Base-by-base conservation (phyloP, 2,329 filamentous ascomycete species). In the Xylaria polymorpha region DNA sequence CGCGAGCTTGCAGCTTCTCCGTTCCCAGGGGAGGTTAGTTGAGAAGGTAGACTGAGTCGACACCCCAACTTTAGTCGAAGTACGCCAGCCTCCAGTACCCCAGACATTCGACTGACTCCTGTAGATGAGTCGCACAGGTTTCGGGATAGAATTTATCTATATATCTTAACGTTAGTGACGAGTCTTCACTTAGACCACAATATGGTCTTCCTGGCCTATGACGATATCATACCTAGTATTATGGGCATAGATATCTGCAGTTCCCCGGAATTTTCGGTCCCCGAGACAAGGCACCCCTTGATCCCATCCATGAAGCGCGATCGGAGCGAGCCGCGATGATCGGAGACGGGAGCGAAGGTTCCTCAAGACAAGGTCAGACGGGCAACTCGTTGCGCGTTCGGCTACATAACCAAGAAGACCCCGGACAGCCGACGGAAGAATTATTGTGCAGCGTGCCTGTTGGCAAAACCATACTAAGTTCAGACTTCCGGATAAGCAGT, bases 1-100 rank as follows among this genome's bases (percentile, higher is more conserved):
- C 62, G 67, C 67, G 67, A 59, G 15, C 29, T 29, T 66, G 18
- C 44, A 58, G 43, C 25, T 57, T 44, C 51, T 56, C 66, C 61
- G 56, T 39, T 57, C 32, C 56, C 43, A 61, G 48, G 61, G 66
- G 61, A 60, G 48, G 57, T 61, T 61, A 68, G 39, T 39, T 2
- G 18, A 7, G n/a, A 32, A 12, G n/a, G 29, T 55, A 15, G 14
- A 18, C 10, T 22, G 32, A 14, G 29, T n/a, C 29, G 4, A 56
- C 18, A 10, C 9, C 8, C 29, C 29, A 2, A 14, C 15, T 20
- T 9, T 8, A 35, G 51, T 37, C 29, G 32, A 18, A 37, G 12
- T 3, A 50, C 46, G 20, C 12, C 46, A 18, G 9, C n/a, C 50
- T n/a, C 18, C 8, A 29, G 8, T 18, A 53, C 15, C 22, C 20